Conservation (phyloP, 768 basidiomycete species). For the Scleroderma bovista region DNA sequence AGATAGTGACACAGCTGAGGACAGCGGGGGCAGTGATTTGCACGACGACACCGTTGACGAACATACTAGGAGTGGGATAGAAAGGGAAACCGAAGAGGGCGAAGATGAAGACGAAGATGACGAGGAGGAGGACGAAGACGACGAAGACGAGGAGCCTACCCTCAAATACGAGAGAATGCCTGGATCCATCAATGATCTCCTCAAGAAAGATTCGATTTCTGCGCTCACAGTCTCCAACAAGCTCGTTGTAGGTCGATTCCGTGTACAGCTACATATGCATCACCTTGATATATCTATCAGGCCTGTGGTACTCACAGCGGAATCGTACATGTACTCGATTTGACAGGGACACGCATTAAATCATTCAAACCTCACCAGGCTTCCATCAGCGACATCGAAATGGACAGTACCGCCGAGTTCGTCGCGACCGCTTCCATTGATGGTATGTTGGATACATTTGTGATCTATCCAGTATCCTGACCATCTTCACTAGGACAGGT, state of each 20-base stretch:
- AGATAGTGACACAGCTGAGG: conserved; percentile 3
- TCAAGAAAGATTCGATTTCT: conserved; percentile 88
- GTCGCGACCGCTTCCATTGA: conserved; percentile 91
- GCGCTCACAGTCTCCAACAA: conserved; percentile 72
- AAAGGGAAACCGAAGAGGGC: conserved; percentile 1
- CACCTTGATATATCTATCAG: conserved; percentile 34
- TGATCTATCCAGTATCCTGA: conserved; percentile 62
- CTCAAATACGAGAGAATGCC: conserved; percentile 86
- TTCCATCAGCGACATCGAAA: conserved; percentile 75
- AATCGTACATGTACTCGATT: conserved; percentile 81
- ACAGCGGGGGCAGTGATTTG: background rate
- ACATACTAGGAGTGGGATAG: background rate
- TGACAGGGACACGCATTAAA: conserved; percentile 76
- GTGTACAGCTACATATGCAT: background rate
- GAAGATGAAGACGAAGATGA: conserved; percentile 31
- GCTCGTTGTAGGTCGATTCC: conserved; percentile 47
- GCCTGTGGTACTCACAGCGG: conserved; percentile 90
- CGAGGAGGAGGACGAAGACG: conserved; percentile 52
- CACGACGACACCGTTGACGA: conserved; percentile 6
- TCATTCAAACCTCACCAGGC: conserved; percentile 89
- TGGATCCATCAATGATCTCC: conserved; percentile 65
- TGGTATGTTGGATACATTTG: conserved; percentile 81
- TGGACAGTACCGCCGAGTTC: conserved; percentile 84
- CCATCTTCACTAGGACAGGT: conserved; percentile 67
- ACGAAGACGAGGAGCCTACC: conserved; percentile 86